Evolutionary conservation across 768 basidiomycete genomes (phyloP).

Genomic region (Rhizopogon roseolus): DNA sequence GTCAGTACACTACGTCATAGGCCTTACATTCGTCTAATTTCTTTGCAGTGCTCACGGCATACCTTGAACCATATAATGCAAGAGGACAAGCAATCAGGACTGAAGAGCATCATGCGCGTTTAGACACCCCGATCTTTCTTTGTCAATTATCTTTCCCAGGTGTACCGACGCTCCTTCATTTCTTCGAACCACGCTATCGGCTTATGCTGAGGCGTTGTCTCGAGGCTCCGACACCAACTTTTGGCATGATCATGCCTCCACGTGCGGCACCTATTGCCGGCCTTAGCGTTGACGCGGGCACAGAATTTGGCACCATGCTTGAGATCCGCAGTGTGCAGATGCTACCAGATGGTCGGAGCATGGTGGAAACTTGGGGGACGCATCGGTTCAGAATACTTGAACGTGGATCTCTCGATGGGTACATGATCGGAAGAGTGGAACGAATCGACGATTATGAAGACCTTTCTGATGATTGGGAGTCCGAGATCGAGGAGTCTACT

Average conservation of each 20-base stretch:
- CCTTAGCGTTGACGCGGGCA: slow-evolving; percentile 15
- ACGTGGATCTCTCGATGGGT: slow-evolving; percentile 81
- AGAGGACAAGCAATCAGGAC: slow-evolving; percentile 60
- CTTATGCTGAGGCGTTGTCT: slow-evolving; percentile 97
- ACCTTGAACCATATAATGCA: slow-evolving; percentile 60
- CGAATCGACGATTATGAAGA: slow-evolving; percentile 38
- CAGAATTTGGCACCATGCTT: slow-evolving; percentile 88
- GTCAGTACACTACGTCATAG: slow-evolving; percentile 36
- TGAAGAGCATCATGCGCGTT: slow-evolving; percentile 72
- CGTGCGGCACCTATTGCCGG: slow-evolving; percentile 25
- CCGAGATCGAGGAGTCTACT: slow-evolving; percentile 9
- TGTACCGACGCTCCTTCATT: slow-evolving; percentile 84
- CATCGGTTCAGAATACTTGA: slow-evolving; percentile 85
- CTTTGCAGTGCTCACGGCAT: slow-evolving; percentile 58
- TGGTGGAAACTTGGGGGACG: slow-evolving; percentile 71
- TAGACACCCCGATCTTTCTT: slow-evolving; percentile 90
- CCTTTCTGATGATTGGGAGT: slow-evolving; percentile 22
- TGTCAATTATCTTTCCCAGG: slow-evolving; percentile 89
- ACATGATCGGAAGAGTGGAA: slow-evolving; percentile 82
- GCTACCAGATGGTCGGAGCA: slow-evolving; percentile 84
- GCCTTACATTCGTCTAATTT: slow-evolving; percentile 4
- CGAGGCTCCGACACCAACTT: slow-evolving; percentile 66
- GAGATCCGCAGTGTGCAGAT: slow-evolving; percentile 83
- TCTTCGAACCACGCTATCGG: slow-evolving; percentile 93
- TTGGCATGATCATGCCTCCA: slow-evolving; percentile 90